Conservation (phyloP, 257 asterid genomes). For the Anisodus acutangulus region DNA sequence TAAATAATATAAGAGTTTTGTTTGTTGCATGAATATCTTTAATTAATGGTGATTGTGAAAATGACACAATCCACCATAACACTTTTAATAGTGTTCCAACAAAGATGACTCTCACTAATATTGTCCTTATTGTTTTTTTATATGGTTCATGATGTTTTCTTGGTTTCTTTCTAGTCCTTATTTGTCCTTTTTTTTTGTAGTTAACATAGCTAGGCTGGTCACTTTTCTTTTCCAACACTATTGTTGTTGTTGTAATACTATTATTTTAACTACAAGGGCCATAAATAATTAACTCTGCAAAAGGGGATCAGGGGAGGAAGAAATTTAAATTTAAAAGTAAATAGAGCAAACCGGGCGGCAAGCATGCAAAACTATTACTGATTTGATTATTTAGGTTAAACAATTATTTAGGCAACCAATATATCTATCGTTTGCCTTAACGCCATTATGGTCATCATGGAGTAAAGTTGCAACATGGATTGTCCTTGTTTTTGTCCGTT, state of each 20-base stretch:
- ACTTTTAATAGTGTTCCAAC: conserved; percentile 12
- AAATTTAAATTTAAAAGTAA: background rate
- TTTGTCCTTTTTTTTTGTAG: background rate
- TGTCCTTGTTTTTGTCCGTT: background rate
- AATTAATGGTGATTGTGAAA: background rate
- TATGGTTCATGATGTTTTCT: background rate
- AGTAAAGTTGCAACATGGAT: background rate
- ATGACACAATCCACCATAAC: conserved; percentile 11
- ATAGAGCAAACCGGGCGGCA: background rate
- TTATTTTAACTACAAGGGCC: background rate
- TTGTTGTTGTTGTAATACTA: background rate
- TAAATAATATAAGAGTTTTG: conserved; percentile 14
- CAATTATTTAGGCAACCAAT: no score
- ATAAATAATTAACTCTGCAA: background rate
- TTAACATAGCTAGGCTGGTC: conserved; percentile 5
- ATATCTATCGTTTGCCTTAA: background rate
- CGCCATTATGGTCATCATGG: background rate
- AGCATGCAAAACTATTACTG: no score
- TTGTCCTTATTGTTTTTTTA: background rate
- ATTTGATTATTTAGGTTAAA: background rate
- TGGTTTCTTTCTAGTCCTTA: background rate
- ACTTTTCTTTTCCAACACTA: conserved; percentile 13
- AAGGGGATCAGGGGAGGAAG: background rate
- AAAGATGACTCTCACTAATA: conserved; percentile 3
- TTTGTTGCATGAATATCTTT: conserved; percentile 21